phyloP scores from a whole-genome alignment of 2,329 filamentous ascomycete genomes.

The Aspergillus pseudotamarii region DNA sequence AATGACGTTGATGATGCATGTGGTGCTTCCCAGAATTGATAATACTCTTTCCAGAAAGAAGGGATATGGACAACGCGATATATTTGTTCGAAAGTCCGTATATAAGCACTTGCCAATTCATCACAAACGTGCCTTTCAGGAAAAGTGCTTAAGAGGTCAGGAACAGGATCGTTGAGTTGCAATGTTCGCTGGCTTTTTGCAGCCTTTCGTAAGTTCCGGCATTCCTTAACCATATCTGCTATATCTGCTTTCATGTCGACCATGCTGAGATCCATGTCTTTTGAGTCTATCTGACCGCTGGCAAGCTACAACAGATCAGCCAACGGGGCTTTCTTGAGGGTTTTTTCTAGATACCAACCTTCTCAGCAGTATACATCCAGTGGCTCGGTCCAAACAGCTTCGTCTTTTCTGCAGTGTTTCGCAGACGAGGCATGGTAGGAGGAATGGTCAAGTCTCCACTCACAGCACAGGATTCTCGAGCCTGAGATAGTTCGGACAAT shows the following conservation, averaged over 20 bases:
- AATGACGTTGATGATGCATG: conserved; percentile 20
- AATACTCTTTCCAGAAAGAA: conserved; percentile 36
- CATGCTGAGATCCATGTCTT: conserved; percentile 14
- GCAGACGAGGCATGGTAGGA: conserved; percentile 10
- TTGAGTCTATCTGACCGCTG: conserved; percentile 2
- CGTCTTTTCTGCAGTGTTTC: conserved; percentile 13
- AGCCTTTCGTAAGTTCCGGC: conserved; percentile 20
- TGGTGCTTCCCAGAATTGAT: conserved; percentile 30
- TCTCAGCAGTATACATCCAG: conserved; percentile 16
- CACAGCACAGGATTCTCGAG: background rate
- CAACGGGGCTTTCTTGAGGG: background rate
- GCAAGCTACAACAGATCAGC: conserved; percentile 14
- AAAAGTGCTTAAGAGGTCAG: conserved; percentile 22
- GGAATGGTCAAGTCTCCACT: background rate
- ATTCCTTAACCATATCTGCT: conserved; percentile 18
- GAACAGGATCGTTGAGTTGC: conserved; percentile 22
- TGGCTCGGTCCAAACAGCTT: conserved; percentile 20
- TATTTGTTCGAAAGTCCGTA: conserved; percentile 34
- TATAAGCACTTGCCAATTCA: conserved; percentile 26
- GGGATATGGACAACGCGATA: conserved; percentile 40
- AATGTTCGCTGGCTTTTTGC: conserved; percentile 25
- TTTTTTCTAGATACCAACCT: conserved; percentile 6
- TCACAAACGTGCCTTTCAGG: conserved; percentile 24
- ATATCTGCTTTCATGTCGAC: conserved; percentile 16
- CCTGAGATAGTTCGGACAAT: background rate